Evolutionary conservation across 345 rosid species (phyloP), one percentile per base, ranked within the genome.

Genomic region (Pistacia vera): DNA sequence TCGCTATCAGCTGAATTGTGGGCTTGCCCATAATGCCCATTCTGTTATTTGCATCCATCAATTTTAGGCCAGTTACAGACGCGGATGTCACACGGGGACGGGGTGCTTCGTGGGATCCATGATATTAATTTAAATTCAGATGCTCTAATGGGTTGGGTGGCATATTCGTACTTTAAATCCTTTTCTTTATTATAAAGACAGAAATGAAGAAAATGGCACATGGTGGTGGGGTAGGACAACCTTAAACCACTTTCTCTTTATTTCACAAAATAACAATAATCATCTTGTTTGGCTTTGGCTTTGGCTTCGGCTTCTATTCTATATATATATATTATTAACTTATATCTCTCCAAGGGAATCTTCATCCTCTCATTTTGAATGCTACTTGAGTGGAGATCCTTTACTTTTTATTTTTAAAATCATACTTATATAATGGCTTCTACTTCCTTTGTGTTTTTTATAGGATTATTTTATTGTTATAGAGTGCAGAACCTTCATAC

Each of bases 141-240:
- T 13, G 46, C 60, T 5, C 2, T 64, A 65, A 13, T 22, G 22
- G 20, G 62, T 54, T 63, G 33, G 25, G 18, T 20, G 57, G 35
- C 18, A 25, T 25, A 25, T 25, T 25, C 25, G 0, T 25, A 25
- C 25, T 25, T 25, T 25, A 25, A 25, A 25, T 8, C 44, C 5
- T n/a, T 61, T 72, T 18, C 63, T 54, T 65, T 74, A 12, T 64
- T 25, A 17, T 17, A 2, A 41, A 1, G 14, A 8, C 18, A 54
- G 22, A 62, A 36, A 18, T 51, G 35, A 56, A 4, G 63, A 52
- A 57, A 59, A 69, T 66, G 2, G 77, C 84, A 78, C 84, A 73
- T 75, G 85, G 83, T 52, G 44, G 55, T 84, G 81, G 87, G 85
- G 80, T 48, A 65, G 41, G 58, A 54, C 48, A 25, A 25, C 25